Evolutionary conservation across 1,284 basidiomycete genomes (phyloP).

Genomic region (Trametes sp.): DNA sequence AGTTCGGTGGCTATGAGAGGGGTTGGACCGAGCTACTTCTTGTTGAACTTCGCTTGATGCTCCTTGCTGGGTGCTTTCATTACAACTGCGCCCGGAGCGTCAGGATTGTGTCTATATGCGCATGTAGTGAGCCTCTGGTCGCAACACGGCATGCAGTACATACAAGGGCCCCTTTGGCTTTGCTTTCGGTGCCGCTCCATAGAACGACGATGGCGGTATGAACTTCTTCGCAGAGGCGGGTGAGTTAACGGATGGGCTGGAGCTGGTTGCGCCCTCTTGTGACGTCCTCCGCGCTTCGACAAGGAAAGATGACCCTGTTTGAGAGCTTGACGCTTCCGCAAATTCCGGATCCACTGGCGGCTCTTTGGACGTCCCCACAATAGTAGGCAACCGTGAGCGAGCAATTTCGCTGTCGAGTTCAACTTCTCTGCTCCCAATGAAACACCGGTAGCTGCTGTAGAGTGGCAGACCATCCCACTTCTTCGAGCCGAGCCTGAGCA

Average conservation of each 20-base stretch:
- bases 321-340: slow-evolving; percentile 24
- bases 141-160: slow-evolving; percentile 15
- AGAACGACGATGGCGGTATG: slow-evolving; percentile 68
- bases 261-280: slow-evolving; percentile 22
- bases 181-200: slow-evolving; percentile 53
- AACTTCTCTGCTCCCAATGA: slow-evolving; percentile 67
- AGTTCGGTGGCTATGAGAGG: not conserved
- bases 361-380: slow-evolving; percentile 43
- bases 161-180: slow-evolving; percentile 64
- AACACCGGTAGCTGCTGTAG: slow-evolving; percentile 55
- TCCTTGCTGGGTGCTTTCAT: slow-evolving; percentile 83
- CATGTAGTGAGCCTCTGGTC: slow-evolving; percentile 26
- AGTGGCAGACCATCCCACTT: slow-evolving; percentile 66
- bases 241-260: slow-evolving; percentile 25
- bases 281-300: slow-evolving; percentile 18
- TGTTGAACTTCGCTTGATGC: slow-evolving; percentile 75
- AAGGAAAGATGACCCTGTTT: slow-evolving; percentile 26
- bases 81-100: slow-evolving; percentile 80
- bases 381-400: slow-evolving; percentile 57
- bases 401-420: slow-evolving; percentile 62
- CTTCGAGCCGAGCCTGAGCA: slow-evolving; percentile 63
- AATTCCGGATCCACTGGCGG: slow-evolving; percentile 42
- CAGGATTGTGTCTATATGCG: slow-evolving; percentile 73
- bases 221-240: slow-evolving; percentile 47
- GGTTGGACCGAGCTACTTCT: slow-evolving; percentile 54